Evolutionary conservation across 1,284 basidiomycete genomes (phyloP), one percentile per base, ranked within the genome.

Genomic region (Leccinum subspadiceum): DNA sequence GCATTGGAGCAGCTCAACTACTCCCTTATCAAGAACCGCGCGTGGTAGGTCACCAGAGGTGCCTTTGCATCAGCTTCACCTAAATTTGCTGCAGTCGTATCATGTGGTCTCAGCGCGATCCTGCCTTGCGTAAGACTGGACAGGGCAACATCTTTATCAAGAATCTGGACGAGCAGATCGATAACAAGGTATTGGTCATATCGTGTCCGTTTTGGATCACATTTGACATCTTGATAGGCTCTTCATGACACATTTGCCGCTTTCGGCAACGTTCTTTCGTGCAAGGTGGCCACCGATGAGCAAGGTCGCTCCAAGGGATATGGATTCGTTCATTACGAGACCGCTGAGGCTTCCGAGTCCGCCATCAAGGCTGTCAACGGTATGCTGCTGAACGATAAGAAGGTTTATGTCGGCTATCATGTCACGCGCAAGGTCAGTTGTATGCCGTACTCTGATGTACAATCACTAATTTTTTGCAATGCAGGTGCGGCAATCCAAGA

Each of bases 81-180:
- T 69, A 65, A 15, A 6, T 35, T 48, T 7, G 3, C 8, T 4
- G 1, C 67, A 93, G 90, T 84, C 95, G 97, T 73, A 99, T 99
- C 84, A 99, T 99, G 97, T 98, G 97, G 96, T 98, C 96, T 73
- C 96, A 99, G 86, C 94, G 97, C 76, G 97, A 99, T 82, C 97
- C 97, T 64, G 93, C 94, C 70, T 87, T 99, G 73, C 94, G 97
- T 79, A 98, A 99, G 87, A 98, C 96, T 66, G 96, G 96, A 67
- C 95, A 98, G 81, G 97, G 97, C 78, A 99, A 99, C 80, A 96
- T 99, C 75, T 99, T 99, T 82, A 99, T 99, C 83, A 99, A 99
- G 84, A 99, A 99, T 81, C 82, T 99, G 68, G 97, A 99, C 76
- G 94, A 97, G 78, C 84, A 85, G 65, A 99, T 99, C 70, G 97